Base-by-base conservation (phyloP, 2,329 filamentous ascomycete genomes). In the Cercospora canescens region DNA sequence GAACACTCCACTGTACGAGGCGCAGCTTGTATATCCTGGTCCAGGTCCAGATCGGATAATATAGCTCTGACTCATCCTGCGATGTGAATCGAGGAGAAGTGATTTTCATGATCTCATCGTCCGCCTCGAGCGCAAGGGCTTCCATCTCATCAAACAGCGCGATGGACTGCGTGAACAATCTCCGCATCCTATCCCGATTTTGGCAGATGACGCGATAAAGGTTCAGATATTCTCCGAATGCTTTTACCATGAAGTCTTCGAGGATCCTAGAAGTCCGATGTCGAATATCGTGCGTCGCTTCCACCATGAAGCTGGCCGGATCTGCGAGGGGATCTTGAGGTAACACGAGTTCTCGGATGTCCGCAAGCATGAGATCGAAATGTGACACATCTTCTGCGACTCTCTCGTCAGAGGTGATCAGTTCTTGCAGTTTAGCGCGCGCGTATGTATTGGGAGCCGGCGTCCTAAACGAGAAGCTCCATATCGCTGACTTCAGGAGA, bases 21-120 rank as follows among this genome's bases (percentile, higher is more conserved):
- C 87, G 87, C n/a, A 97, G 84, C 78, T 97, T 98, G 79, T 96
- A 92, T 66, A 94, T 86, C 73, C 94, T 96, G 0, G 89, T 87
- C 95, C 95, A 99, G 3, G 91, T 93, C 1, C 91, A 93, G 0
- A 98, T 83, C 0, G 93, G 89, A 60, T 91, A 62, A 16, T 90
- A 0, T 89, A 82, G 80, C 80, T 84, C 55, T 28, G 45, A 48
- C 58, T 52, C 39, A 60, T 54, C 32, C 48, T 6, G 8, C 24
- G 48, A 21, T 8, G 50, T 28, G 35, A 45, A 56, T 45, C 55
- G 58, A 26, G 58, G 35, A 24, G 55, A 28, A n/a, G 14, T 50
- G 48, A 64, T 64, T 21, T 18, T 18, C 16, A 61, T 56, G 50
- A 67, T 34, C 35, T 60, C 26, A 18, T 67, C 52, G 37, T 77